Evolutionary conservation across 2,329 filamentous ascomycete species (phyloP), one percentile per base, ranked within the genome.

Genomic region (Sporothrix brunneoviolacea): DNA sequence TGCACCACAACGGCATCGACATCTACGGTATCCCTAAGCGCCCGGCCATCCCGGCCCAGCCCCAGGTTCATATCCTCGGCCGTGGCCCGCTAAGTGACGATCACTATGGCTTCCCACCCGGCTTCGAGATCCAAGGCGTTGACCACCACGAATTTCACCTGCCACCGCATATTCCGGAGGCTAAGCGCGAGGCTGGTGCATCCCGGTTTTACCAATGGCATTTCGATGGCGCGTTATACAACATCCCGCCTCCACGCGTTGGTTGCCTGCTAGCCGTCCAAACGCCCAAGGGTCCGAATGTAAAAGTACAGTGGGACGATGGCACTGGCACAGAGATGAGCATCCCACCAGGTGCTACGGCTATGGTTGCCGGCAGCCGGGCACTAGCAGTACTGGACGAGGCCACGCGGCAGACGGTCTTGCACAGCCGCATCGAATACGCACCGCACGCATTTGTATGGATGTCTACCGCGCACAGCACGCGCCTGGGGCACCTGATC

Each of bases 121-220:
- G 62, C 2, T 68, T 69, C 51, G 64, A 68, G 53, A 58, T 68
- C 41, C 65, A 68, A 51, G 66, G 65, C 5, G 64, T 67, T 37
- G 60, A 67, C 48, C 65, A 66, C 48, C 55, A 55, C n/a, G 59
- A 64, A 21, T 68, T 67, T 54, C 66, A 69, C 50, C 57, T 66
- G 16, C 64, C 65, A n/a, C 66, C 66, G 7, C 66, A 69, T 41
- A 63, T 67, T 15, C 56, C 64, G 4, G 56, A 55, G 4, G 62
- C 58, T 28, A 65, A 69, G 24, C 58, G 64, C 2, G 64, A 64
- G 40, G 57, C 59, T 4, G 66, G 65, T 4, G 59, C 61, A 30
- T 62, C 60, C 30, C 56, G 65, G 3, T 68, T 68, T 49, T 66
- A 66, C 50, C 64, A 65, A 41, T 67, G 65, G 65, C 65, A 67